Base-by-base conservation (phyloP, 306 rosid genomes). In the Lotus japonicus region DNA sequence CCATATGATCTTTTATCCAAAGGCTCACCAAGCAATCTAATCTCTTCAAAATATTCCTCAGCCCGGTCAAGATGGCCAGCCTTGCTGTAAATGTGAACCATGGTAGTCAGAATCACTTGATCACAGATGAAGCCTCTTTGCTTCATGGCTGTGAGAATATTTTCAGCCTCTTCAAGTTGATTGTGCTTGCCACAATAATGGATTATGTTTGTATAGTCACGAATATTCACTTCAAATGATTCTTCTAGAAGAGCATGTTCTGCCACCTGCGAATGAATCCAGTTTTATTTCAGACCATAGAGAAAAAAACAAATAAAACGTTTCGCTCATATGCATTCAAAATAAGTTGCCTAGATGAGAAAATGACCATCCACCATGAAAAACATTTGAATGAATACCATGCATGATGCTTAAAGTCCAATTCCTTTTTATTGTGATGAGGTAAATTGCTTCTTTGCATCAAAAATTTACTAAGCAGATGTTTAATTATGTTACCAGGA, bases 1-100 rank as follows among this genome's bases (percentile, higher is more conserved):
- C 97, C 98, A 7, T 88, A 86, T 1, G 97, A 88, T 77, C 97
- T 79, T 79, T 83, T 84, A 75, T 92, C 98, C 75, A 90, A 31
- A 5, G 79, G 84, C 56, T 88, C 66, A 5, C 91, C 92, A 3
- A 90, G 94, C 75, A 83, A 77, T 79, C 78, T 92, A 65, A 92
- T 72, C 78, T 92, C 97, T 76, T 90, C 91, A 42, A 86, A 92
- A 80, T 88, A 86, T 64, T 80, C 87, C 73, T 82, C 73, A 23
- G 98, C 91, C 17, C 53, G 68, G 58, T 80, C 81, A 59, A 86
- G 86, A 77, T 77, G 50, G 48, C 88, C 96, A 2, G 88, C 91
- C 74, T 90, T 92, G 87, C 98, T 88, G 64, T 84, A 86, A 77
- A 90, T 86, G 85, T 92, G 70, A 67, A 92, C 63, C 86, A 92